These are phyloP conservation scores for Trichosporon sp. DNA, from an alignment of 1,284 basidiomycete genomes.

Conservation along the genomic window DNA sequence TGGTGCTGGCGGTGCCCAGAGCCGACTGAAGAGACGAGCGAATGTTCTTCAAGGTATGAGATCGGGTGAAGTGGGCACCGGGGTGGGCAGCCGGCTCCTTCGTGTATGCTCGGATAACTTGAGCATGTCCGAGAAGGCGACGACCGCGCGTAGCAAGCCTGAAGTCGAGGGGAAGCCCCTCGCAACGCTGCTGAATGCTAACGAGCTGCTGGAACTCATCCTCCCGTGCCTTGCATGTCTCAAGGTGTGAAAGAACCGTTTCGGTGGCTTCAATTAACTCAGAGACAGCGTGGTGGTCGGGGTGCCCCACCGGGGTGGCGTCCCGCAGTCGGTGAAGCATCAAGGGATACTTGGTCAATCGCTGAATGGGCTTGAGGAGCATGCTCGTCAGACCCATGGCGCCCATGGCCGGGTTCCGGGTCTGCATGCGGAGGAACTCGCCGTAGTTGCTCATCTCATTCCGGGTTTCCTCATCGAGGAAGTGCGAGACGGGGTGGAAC, in stretches of 20 bases:
- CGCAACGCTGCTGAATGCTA: constrained; percentile 57
- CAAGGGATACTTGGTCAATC: constrained; percentile 59
- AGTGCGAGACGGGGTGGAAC: constrained; percentile 57
- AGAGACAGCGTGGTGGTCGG: constrained; percentile 62
- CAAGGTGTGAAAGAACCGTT: constrained; percentile 64
- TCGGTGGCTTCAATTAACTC: constrained; percentile 63
- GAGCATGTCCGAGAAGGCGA: constrained; percentile 63
- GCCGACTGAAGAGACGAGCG: not conserved
- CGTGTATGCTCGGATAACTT: constrained; percentile 46
- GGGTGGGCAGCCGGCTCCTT: constrained; percentile 9
- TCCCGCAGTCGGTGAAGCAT: constrained; percentile 57
- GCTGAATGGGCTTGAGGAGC: constrained; percentile 66
- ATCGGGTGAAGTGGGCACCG: constrained; percentile 16
- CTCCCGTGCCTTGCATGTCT: constrained; percentile 74
- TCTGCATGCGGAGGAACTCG: constrained; percentile 73
- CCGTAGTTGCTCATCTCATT: constrained; percentile 65
- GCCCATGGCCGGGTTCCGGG: constrained; percentile 61
- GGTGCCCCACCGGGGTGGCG: constrained; percentile 62
- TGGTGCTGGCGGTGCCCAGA: not conserved
- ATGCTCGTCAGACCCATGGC: constrained; percentile 61
- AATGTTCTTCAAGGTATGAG: constrained; percentile 12
- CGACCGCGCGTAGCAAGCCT: constrained; percentile 64
- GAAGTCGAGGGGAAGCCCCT: constrained; percentile 56
- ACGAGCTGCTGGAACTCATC: constrained; percentile 72
- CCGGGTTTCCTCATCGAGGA: constrained; percentile 56